Conservation (phyloP, 768 basidiomycete species). For the Lactarius psammicola region DNA sequence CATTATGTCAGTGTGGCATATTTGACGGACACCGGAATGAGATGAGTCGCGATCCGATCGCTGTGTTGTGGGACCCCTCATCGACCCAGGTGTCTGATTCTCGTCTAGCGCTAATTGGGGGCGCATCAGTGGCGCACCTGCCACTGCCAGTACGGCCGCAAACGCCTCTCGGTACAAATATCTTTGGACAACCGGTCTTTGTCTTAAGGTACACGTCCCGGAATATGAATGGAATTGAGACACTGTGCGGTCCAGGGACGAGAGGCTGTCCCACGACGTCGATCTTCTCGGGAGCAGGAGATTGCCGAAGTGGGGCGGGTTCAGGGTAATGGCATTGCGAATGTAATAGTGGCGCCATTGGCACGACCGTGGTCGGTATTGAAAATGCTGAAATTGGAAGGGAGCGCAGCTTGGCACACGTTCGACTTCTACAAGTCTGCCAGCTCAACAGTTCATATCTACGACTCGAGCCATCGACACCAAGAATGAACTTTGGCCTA, state of each 20-base stretch:
- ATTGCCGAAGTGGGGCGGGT: conserved; percentile 37
- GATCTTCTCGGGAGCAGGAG: conserved; percentile 27
- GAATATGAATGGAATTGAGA: too few relatives aligned
- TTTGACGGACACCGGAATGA: neutral
- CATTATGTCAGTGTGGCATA: neutral
- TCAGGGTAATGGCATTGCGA: conserved; percentile 34
- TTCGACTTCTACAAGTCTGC: conserved; percentile 50
- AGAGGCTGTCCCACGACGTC: neutral
- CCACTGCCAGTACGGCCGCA: too few relatives aligned
- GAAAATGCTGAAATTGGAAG: conserved; percentile 32
- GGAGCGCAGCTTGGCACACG: conserved; percentile 42
- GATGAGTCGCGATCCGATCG: conserved; percentile 3
- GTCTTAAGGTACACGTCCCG: too few relatives aligned
- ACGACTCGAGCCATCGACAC: neutral
- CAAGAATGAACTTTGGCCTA: neutral
- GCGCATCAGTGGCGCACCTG: conserved; percentile 18
- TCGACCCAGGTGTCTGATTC: conserved; percentile 6
- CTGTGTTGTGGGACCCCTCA: neutral
- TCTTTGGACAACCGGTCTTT: too few relatives aligned
- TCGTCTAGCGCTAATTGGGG: neutral
- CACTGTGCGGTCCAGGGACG: neutral
- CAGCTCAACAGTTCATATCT: conserved; percentile 52
- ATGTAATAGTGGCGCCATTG: too few relatives aligned
- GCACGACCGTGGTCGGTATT: conserved; percentile 37
- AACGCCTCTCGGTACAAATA: too few relatives aligned